A percentile compares a stretch with the other conserved stretches of the same genome.
Conservation (phyloP, 805 yeast genomes). For the Candida germanica region DNA sequence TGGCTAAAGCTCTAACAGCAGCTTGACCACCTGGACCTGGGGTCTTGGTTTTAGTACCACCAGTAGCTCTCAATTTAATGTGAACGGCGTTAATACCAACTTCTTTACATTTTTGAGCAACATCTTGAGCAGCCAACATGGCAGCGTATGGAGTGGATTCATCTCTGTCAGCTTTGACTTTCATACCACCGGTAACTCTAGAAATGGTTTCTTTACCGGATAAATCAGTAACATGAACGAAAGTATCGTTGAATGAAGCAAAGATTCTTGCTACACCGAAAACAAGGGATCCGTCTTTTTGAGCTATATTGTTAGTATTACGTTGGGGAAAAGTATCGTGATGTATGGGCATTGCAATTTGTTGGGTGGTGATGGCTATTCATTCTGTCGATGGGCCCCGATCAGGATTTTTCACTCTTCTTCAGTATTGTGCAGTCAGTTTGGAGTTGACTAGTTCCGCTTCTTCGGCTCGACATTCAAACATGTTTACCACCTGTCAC, state of each 20-base stretch:
- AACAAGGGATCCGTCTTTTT: constrained; percentile 88
- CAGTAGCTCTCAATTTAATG: constrained; percentile 99
- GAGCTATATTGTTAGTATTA: constrained; percentile 20
- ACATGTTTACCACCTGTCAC: no score
- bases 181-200: constrained; percentile 99
- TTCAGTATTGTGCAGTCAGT: no score
- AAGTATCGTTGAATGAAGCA: constrained; percentile 99
- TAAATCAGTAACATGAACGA: constrained; percentile 98
- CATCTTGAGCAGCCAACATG: constrained; percentile 99
- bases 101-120: constrained; percentile 97
- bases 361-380: no score
- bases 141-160: constrained; percentile 99
- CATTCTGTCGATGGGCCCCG: no score
- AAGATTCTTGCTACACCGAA: constrained; percentile 99
- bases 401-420: no score
- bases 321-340: no score
- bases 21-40: constrained; percentile 99
- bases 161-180: constrained; percentile 99
- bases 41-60: constrained; percentile 99
- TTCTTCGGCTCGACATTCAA: no score
- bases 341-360: no score
- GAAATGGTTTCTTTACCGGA: constrained; percentile 99
- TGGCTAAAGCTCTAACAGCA: constrained; percentile 98
- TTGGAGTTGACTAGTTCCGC: no score
- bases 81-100: constrained; percentile 99